Conservation (phyloP, 495 filamentous ascomycete genomes). For the Friedmanniomyces endolithicus region DNA sequence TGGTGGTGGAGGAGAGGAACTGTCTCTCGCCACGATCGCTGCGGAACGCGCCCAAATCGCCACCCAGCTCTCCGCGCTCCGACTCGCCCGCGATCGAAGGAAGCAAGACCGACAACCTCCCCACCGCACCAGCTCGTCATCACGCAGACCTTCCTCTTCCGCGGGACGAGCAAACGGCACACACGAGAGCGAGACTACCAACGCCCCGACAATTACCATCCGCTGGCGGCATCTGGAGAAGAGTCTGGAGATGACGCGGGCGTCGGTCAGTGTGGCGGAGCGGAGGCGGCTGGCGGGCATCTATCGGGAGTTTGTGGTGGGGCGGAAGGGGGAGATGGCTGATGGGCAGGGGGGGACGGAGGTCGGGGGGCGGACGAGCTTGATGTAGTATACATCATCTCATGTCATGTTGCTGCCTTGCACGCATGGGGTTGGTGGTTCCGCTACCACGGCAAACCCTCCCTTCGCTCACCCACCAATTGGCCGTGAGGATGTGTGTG, state of each 20-base stretch:
- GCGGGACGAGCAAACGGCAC: slow-evolving; percentile 6
- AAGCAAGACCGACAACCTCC: slow-evolving; percentile 27
- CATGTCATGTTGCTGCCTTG: too few relatives aligned
- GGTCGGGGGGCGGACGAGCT: slow-evolving; percentile 79
- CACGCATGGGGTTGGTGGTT: background rate
- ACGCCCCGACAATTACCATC: slow-evolving; percentile 59
- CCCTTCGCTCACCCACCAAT: too few relatives aligned
- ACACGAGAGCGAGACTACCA: slow-evolving; percentile 15
- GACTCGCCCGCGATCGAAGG: slow-evolving; percentile 50
- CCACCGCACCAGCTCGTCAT: background rate
- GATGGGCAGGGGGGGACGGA: slow-evolving; percentile 82
- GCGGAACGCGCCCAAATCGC: slow-evolving; percentile 60
- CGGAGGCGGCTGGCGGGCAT: slow-evolving; percentile 59
- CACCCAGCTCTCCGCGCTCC: slow-evolving; percentile 62
- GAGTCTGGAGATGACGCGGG: slow-evolving; percentile 61
- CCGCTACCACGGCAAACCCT: too few relatives aligned
- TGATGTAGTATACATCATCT: slow-evolving; percentile 63
- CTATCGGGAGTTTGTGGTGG: slow-evolving; percentile 83
- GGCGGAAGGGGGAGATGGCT: slow-evolving; percentile 85
- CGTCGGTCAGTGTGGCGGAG: slow-evolving; percentile 71
- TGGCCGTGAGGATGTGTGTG: too few relatives aligned
- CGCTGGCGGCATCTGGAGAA: slow-evolving; percentile 74
- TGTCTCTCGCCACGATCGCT: slow-evolving; percentile 25
- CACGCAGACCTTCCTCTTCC: background rate
- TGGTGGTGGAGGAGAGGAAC: background rate